Evolutionary conservation across 495 filamentous ascomycete species (phyloP).

Genomic region (Gamarada debralockiae): DNA sequence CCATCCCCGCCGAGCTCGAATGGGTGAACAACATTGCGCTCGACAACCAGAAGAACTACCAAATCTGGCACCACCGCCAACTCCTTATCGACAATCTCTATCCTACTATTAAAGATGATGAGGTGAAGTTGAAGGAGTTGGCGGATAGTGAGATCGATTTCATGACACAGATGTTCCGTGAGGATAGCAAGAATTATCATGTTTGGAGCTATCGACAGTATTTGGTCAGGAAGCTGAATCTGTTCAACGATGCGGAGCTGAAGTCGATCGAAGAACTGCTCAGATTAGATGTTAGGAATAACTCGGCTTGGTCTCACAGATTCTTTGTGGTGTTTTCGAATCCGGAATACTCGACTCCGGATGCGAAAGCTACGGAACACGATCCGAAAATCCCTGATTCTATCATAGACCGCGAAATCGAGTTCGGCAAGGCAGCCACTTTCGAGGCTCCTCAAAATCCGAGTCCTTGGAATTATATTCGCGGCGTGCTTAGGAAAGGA

Average conservation of each 20-base stretch:
- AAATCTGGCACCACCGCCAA: constrained; percentile 98
- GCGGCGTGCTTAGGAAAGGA: constrained; percentile 66
- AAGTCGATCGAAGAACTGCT: constrained; percentile 66
- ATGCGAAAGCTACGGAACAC: constrained; percentile 36
- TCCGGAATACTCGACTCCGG: constrained; percentile 46
- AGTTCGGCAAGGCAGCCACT: constrained; percentile 67
- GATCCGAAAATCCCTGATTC: constrained; percentile 51
- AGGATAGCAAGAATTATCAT: constrained; percentile 96
- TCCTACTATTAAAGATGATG: constrained; percentile 43
- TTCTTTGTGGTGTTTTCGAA: constrained; percentile 84
- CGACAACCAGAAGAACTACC: constrained; percentile 91
- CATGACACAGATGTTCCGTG: constrained; percentile 72
- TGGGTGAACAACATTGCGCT: constrained; percentile 85
- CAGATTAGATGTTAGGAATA: constrained; percentile 80
- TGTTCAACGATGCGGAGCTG: constrained; percentile 60
- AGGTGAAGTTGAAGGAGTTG: constrained; percentile 28
- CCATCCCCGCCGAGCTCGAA: constrained; percentile 67
- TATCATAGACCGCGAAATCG: constrained; percentile 69
- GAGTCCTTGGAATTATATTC: constrained; percentile 87
- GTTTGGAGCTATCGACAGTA: constrained; percentile 97
- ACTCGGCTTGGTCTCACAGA: constrained; percentile 95
- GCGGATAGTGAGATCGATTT: constrained; percentile 63
- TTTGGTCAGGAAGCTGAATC: constrained; percentile 74
- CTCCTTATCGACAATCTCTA: constrained; percentile 68
- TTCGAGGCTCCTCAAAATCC: constrained; percentile 85